Conservation (phyloP, 306 rosid species). For the Sphenostylis stenocarpa region DNA sequence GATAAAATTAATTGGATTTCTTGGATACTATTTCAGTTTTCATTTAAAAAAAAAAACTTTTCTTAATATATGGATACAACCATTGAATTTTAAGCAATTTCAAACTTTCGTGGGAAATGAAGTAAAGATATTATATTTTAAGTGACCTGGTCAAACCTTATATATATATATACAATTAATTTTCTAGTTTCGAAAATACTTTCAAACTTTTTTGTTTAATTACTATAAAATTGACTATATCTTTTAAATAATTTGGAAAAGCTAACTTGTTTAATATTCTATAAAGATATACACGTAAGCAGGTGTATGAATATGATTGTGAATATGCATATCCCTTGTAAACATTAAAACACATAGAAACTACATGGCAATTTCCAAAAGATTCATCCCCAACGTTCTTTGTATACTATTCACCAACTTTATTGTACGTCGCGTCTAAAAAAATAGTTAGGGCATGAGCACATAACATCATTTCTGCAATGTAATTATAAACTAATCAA, state of each 20-base stretch:
- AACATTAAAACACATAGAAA: not conserved
- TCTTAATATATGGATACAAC: too few species aligned
- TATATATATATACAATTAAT: not conserved
- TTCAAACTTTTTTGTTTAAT: not conserved
- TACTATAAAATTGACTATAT: not conserved
- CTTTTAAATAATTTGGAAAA: not conserved
- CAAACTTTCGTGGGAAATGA: too few species aligned
- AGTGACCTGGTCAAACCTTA: not conserved
- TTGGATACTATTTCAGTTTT: too few species aligned
- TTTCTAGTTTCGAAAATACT: not conserved
- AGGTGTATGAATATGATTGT: not conserved
- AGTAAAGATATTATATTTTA: too few species aligned
- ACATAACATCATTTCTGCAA: not conserved
- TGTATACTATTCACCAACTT: not conserved
- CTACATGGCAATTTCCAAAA: constrained; percentile 6
- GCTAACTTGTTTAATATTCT: not conserved
- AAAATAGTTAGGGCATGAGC: not conserved
- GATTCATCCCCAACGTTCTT: not conserved
- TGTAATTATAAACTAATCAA: not conserved
- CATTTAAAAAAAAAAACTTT: too few species aligned
- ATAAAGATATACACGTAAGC: not conserved
- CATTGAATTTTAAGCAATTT: too few species aligned
- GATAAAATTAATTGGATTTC: too few species aligned
- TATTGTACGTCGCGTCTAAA: not conserved
- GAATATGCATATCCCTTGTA: not conserved